phyloP scores from a whole-genome alignment of 345 rosid genomes.

The Eucalyptus sp. region DNA sequence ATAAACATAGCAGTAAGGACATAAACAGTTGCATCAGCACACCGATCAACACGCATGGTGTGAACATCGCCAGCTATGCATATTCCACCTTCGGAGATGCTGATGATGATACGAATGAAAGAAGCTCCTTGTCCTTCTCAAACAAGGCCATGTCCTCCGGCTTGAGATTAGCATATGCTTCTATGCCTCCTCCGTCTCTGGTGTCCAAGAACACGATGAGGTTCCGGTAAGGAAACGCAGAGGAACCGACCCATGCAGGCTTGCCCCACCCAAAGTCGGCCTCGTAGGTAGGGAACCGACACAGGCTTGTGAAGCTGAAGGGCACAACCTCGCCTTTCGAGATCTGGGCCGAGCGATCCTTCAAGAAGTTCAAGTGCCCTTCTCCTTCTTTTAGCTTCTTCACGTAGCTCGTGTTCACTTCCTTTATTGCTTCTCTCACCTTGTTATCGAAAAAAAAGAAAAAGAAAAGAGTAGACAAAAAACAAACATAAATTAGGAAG shows the following conservation, averaged over 20 bases:
- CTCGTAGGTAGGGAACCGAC: conserved; percentile 12
- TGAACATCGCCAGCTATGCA: not conserved
- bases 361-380: not conserved
- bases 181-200: conserved; percentile 4
- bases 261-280: conserved; percentile 33
- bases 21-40: not conserved
- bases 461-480: not conserved
- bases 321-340: not conserved
- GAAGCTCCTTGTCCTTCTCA: conserved; percentile 1
- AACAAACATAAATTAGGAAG: not conserved
- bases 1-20: not conserved
- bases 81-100: not conserved
- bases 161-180: conserved; percentile 16
- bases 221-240: not conserved
- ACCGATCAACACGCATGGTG: not conserved
- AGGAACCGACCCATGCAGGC: conserved; percentile 13
- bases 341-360: not conserved
- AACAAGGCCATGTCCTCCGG: conserved; percentile 9
- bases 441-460: not conserved
- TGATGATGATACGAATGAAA: not conserved
- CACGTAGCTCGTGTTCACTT: not conserved
- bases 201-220: conserved; percentile 1
- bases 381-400: not conserved
- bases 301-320: conserved; percentile 19
- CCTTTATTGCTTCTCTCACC: not conserved